These are phyloP conservation scores for Diaporthe vexans DNA, from an alignment of 2,329 filamentous ascomycete genomes.

Conservation along the genomic window DNA sequence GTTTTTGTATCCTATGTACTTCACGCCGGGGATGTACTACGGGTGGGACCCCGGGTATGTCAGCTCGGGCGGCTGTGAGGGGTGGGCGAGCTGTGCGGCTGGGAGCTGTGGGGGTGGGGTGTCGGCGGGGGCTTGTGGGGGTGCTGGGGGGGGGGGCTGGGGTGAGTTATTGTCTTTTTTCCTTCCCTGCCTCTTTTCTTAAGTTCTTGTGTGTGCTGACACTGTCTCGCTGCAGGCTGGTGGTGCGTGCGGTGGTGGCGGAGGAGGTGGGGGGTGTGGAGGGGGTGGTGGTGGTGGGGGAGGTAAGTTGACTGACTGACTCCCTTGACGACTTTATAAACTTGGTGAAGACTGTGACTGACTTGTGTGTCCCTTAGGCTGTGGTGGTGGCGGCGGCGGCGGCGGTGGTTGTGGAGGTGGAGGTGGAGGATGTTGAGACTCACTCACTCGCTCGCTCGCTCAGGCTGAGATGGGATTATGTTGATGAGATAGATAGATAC, in stretches of 20 bases:
- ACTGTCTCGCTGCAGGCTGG: slow-evolving; percentile 11
- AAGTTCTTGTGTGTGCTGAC: slow-evolving; percentile 7
- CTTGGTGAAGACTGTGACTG: background rate
- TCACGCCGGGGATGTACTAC: slow-evolving; percentile 61
- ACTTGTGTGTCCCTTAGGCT: background rate
- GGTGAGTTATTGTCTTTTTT: slow-evolving; percentile 40
- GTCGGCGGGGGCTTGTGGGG: slow-evolving; percentile 60
- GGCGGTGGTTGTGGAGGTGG: background rate
- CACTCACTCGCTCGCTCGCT: no score
- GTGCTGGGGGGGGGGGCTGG: slow-evolving; percentile 51
- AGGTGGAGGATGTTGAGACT: background rate
- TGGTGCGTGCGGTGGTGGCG: slow-evolving; percentile 17
- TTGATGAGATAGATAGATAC: background rate
- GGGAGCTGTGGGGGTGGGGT: slow-evolving; percentile 65
- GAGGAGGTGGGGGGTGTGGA: slow-evolving; percentile 39
- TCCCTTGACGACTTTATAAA: fast-evolving
- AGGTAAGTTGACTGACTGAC: slow-evolving; percentile 37
- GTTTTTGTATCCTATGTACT: slow-evolving; percentile 58
- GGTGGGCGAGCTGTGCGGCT: slow-evolving; percentile 57
- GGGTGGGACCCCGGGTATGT: slow-evolving; percentile 57
- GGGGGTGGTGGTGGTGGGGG: slow-evolving; percentile 44
- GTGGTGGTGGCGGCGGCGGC: slow-evolving; percentile 1
- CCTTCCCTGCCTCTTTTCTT: background rate
- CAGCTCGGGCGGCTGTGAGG: slow-evolving; percentile 52
- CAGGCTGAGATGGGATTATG: background rate